Conservation (phyloP, 2,329 filamentous ascomycete species). For the Pestalotiopsis fici region DNA sequence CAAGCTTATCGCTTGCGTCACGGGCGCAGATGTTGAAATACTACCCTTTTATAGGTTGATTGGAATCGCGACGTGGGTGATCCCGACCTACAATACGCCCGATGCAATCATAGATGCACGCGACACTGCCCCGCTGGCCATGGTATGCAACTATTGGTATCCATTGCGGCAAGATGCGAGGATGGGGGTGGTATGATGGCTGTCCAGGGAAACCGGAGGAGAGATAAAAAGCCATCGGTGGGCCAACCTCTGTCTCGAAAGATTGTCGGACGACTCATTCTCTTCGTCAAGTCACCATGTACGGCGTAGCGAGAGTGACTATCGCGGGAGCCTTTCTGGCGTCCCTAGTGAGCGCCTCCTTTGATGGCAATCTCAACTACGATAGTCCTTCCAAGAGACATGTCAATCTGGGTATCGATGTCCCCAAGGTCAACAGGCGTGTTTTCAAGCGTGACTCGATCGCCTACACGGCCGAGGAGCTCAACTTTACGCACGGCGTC, state of each 20-base stretch:
- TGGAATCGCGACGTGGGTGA: not conserved
- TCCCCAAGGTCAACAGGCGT: conserved; percentile 61
- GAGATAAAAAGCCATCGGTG: not conserved
- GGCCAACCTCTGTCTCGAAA: not conserved
- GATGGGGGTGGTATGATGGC: not conserved
- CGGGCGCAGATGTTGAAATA: not conserved
- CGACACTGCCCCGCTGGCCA: not conserved
- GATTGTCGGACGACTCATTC: not conserved
- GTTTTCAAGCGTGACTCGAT: conserved; percentile 43
- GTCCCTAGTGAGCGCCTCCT: conserved; percentile 14
- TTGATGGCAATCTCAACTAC: conserved; percentile 63
- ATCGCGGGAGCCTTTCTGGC: not conserved
- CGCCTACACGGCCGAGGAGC: conserved; percentile 41
- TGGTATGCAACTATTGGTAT: not conserved
- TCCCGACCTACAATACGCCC: not conserved
- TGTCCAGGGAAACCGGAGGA: not conserved
- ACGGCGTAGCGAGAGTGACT: not conserved
- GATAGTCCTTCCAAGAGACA: conserved; percentile 67
- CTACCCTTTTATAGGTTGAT: not conserved
- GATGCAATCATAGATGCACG: not conserved
- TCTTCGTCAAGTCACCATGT: not conserved
- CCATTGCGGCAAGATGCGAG: no score
- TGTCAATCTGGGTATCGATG: conserved; percentile 62
- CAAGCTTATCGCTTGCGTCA: not conserved
- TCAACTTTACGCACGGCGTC: conserved; percentile 68